A percentile compares a stretch with the other conserved stretches of the same genome.
phyloP scores from a whole-genome alignment of 495 filamentous ascomycete species.

The Neurospora hispaniola region DNA sequence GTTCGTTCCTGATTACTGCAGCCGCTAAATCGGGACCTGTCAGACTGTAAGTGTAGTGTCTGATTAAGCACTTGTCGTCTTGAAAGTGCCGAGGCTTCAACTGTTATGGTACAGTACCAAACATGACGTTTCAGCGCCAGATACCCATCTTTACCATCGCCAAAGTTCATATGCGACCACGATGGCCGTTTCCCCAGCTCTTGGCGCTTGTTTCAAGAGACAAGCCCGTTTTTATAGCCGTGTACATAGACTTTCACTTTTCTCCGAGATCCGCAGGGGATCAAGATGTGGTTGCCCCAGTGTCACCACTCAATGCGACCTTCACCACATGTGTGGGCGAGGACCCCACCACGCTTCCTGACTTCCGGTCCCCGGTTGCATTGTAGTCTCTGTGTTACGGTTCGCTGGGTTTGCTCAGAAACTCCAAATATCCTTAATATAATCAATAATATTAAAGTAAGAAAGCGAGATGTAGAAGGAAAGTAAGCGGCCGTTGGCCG shows the following conservation, averaged over 20 bases:
- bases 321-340: neutral
- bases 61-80: neutral
- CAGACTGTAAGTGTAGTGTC: neutral
- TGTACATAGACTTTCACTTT: neutral
- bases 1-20: neutral
- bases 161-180: neutral
- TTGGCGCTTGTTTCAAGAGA: neutral
- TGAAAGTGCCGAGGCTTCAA: neutral
- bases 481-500: too few relatives aligned
- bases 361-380: neutral
- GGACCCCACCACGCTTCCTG: neutral
- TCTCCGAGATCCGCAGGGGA: neutral
- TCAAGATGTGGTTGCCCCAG: neutral
- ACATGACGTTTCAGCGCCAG: neutral
- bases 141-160: neutral
- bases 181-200: neutral
- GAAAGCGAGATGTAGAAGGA: too few relatives aligned
- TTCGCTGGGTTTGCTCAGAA: too few relatives aligned
- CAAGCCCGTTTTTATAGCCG: neutral
- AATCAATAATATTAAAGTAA: too few relatives aligned
- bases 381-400: neutral
- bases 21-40: neutral
- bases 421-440: too few relatives aligned
- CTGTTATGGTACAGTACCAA: neutral
- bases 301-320: neutral